phyloP scores from a whole-genome alignment of 345 rosid genomes.

The Syzygium aromaticum region DNA sequence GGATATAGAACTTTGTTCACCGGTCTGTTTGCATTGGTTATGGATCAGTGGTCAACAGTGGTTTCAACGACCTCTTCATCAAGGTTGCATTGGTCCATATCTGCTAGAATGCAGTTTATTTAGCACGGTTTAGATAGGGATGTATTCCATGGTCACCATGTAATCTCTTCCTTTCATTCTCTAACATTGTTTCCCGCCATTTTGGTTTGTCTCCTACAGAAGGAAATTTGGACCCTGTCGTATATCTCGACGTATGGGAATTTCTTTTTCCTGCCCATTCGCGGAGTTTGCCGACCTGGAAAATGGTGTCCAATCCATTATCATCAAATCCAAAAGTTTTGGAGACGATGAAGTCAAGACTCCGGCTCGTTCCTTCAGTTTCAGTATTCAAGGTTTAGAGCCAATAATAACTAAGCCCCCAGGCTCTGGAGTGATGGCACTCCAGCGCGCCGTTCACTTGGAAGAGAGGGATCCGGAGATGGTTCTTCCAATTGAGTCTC shows the following conservation, averaged over 20 bases:
- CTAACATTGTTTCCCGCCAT: background rate
- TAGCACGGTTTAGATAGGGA: background rate
- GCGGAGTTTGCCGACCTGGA: slow-evolving; percentile 40
- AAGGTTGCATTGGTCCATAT: background rate
- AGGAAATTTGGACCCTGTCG: background rate
- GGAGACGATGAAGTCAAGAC: slow-evolving; percentile 60
- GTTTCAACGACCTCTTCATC: background rate
- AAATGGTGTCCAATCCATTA: slow-evolving; percentile 42
- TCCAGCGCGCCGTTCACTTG: slow-evolving; percentile 60
- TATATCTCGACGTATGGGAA: slow-evolving; percentile 30
- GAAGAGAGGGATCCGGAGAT: slow-evolving; percentile 40
- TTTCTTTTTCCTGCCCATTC: slow-evolving; percentile 42
- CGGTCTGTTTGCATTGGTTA: background rate
- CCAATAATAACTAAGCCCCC: slow-evolving; percentile 43
- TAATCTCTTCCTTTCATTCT: background rate
- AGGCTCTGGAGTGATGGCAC: slow-evolving; percentile 55
- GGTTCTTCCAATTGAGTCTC: slow-evolving; percentile 24
- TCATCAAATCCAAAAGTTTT: slow-evolving; percentile 57
- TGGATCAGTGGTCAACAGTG: background rate
- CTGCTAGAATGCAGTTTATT: background rate
- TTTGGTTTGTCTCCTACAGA: background rate
- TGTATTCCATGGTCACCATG: background rate
- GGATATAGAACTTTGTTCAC: background rate
- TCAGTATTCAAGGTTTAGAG: slow-evolving; percentile 32
- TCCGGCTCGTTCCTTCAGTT: slow-evolving; percentile 50